Evolutionary conservation across 1,284 basidiomycete species (phyloP).

Genomic region (Ceratobasidium sp.): DNA sequence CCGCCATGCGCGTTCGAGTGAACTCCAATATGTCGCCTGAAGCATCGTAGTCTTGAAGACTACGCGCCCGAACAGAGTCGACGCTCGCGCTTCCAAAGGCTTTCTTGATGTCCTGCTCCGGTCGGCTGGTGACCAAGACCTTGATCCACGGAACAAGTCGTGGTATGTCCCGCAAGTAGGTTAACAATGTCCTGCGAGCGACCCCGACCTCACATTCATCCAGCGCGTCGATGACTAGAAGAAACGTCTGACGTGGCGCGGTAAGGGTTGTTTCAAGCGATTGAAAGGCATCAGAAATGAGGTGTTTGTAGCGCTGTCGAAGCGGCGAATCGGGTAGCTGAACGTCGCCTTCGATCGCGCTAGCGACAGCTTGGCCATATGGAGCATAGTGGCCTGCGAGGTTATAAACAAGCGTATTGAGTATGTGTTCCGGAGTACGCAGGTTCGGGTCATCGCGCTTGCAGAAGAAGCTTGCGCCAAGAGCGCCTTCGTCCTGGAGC

Average conservation of each 20-base stretch:
- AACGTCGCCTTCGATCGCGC: background rate
- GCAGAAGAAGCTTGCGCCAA: slow-evolving; percentile 56
- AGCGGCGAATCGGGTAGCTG: background rate
- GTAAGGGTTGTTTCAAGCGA: background rate
- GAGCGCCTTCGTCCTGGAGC: slow-evolving; percentile 32
- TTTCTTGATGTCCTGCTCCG: slow-evolving; percentile 24
- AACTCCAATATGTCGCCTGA: background rate
- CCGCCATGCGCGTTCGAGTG: background rate
- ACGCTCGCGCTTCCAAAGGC: background rate
- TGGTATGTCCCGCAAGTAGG: background rate
- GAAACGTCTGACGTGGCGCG: background rate
- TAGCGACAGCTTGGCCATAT: background rate
- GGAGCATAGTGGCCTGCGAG: background rate
- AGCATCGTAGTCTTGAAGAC: slow-evolving; percentile 13
- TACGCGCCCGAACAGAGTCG: background rate
- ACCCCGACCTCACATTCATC: slow-evolving; percentile 41
- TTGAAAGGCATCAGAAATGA: slow-evolving; percentile 15
- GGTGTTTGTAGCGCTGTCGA: background rate
- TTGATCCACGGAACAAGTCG: background rate
- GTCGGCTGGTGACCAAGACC: slow-evolving; percentile 35
- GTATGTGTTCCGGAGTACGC: slow-evolving; percentile 21
- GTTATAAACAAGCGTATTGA: slow-evolving; percentile 30
- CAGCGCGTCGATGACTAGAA: slow-evolving; percentile 44
- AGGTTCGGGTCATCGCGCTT: slow-evolving; percentile 49
- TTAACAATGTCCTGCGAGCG: background rate